Evolutionary conservation across 208 protist species (phyloP).

Genomic region (Tritrichomonas foetus): DNA sequence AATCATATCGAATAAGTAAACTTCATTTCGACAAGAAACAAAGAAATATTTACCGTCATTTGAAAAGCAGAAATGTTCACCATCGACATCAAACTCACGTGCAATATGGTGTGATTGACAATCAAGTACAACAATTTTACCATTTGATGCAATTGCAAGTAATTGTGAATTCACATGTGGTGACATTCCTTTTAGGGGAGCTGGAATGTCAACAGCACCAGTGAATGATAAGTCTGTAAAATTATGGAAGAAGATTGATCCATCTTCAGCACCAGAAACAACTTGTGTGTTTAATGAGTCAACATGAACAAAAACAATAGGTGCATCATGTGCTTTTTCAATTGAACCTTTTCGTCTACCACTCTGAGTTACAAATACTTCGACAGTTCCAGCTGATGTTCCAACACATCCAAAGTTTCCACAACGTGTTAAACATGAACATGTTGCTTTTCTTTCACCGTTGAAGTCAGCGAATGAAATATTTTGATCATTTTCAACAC

Average conservation of each 20-base stretch:
- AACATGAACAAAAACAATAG: neutral
- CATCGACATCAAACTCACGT: neutral
- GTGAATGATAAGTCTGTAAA: neutral
- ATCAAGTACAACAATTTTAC: neutral
- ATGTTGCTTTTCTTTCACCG: neutral
- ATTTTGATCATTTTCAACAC: neutral
- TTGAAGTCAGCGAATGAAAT: neutral
- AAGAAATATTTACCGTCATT: neutral
- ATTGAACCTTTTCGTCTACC: neutral
- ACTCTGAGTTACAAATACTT: neutral
- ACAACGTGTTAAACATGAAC: neutral
- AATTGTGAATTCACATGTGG: neutral
- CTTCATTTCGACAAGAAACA: neutral
- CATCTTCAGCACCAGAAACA: neutral
- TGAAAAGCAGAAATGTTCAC: neutral
- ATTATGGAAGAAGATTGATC: neutral
- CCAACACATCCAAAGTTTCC: constrained; percentile 24
- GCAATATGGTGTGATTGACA: neutral
- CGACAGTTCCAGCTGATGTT: neutral
- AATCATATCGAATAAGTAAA: constrained; percentile 17
- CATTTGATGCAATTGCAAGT: neutral
- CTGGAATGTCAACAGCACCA: neutral
- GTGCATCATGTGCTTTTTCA: neutral
- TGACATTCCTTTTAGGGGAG: neutral
- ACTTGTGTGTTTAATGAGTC: neutral